Conservation (phyloP, 116 monocot genomes). For the Iris pallida region DNA sequence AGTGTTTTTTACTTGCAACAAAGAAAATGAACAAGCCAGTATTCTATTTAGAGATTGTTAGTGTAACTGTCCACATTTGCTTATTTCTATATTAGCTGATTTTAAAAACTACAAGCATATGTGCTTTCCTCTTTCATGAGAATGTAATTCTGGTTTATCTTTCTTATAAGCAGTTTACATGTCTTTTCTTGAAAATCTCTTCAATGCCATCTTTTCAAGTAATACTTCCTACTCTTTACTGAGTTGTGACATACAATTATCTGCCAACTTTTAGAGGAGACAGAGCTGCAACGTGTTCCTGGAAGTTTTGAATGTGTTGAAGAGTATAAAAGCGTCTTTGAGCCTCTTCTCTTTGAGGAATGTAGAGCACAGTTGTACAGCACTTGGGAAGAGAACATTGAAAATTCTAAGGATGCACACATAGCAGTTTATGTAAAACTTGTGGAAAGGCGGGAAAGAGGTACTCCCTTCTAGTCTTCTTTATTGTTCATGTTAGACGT, state of each 20-base stretch:
- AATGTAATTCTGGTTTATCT: no score
- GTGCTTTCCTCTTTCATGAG: no score
- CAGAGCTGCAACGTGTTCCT: slow-evolving; percentile 92
- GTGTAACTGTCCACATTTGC: no score
- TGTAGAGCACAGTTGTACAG: slow-evolving; percentile 95
- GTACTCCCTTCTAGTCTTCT: slow-evolving; percentile 23
- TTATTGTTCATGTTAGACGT: slow-evolving; percentile 1
- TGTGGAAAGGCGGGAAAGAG: slow-evolving; percentile 96
- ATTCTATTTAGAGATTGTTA: no score
- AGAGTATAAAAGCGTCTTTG: slow-evolving; percentile 90
- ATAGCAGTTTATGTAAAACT: slow-evolving; percentile 74
- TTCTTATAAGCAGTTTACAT: background rate
- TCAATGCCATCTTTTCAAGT: background rate
- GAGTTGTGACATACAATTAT: slow-evolving; percentile 5
- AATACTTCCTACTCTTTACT: background rate
- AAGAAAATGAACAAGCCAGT: no score
- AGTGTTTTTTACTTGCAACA: no score
- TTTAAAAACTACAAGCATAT: no score
- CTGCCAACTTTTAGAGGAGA: slow-evolving; percentile 56
- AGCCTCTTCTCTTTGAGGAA: slow-evolving; percentile 98
- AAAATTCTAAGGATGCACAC: slow-evolving; percentile 64
- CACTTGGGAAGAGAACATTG: slow-evolving; percentile 86
- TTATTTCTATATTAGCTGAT: no score
- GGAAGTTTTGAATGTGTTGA: slow-evolving; percentile 89
- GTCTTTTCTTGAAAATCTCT: background rate